Evolutionary conservation across 73 alveolate genomes (phyloP).

Genomic region (Paramecium biaurelia): DNA sequence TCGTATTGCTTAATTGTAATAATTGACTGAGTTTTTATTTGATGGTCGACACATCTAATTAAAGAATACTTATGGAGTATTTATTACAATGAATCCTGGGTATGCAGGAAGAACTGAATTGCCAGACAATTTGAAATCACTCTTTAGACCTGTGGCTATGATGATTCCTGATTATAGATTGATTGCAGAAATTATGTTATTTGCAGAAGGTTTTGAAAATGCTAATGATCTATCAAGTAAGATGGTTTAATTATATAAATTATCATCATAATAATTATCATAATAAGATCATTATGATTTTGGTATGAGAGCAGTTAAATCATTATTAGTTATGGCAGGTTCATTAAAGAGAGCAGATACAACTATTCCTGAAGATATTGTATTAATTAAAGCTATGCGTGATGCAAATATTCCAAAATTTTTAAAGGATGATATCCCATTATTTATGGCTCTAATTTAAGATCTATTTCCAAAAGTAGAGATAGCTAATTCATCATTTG

Average conservation of each 20-base stretch:
- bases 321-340: conserved; percentile 97
- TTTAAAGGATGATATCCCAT: conserved; percentile 84
- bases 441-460: conserved; percentile 78
- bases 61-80: conserved; percentile 90
- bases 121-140: conserved; percentile 92
- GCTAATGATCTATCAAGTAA: conserved; percentile 87
- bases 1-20: conserved; percentile 41
- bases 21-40: conserved; percentile 70
- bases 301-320: conserved; percentile 99
- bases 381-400: conserved; percentile 80
- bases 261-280: conserved; percentile 85
- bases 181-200: conserved; percentile 96
- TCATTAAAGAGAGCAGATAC: conserved; percentile 89
- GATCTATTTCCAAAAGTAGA: conserved; percentile 89
- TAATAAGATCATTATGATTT: conserved; percentile 97
- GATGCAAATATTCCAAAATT: conserved; percentile 83
- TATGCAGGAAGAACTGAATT: conserved; percentile 98
- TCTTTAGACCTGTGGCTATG: conserved; percentile 97
- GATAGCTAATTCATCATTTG: conserved; percentile 71
- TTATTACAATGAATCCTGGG: conserved; percentile 98
- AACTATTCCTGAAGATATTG: conserved; percentile 79
- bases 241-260: conserved; percentile 88
- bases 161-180: conserved; percentile 97
- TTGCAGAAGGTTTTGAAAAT: conserved; percentile 95
- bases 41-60: conserved; percentile 78